phyloP scores from a whole-genome alignment of 2,329 filamentous ascomycete species.

The Mycosphaerella sp. region DNA sequence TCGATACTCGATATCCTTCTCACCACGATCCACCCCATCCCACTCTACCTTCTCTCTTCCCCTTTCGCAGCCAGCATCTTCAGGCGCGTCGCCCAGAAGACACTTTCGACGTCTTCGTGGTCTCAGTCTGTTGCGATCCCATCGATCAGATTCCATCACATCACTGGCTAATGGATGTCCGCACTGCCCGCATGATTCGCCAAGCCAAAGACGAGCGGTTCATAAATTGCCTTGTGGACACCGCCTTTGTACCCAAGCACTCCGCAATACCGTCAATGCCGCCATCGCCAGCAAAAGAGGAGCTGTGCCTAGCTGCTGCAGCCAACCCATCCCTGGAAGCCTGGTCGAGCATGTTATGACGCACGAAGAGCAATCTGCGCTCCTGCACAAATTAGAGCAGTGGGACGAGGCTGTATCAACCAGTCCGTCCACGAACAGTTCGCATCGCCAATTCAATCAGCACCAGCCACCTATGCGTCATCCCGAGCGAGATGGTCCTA shows the following conservation, averaged over 20 bases:
- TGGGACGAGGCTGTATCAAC: constrained; percentile 30
- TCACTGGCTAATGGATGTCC: constrained; percentile 28
- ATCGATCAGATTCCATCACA: constrained; percentile 26
- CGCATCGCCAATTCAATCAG: constrained; percentile 14
- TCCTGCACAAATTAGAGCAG: constrained; percentile 31
- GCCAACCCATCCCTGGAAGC: constrained; percentile 36
- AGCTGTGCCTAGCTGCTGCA: constrained; percentile 39
- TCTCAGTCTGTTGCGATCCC: constrained; percentile 29
- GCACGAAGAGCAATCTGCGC: constrained; percentile 35
- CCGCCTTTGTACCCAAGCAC: constrained; percentile 30
- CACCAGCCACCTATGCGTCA: constrained; percentile 2
- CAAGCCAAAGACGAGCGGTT: constrained; percentile 27
- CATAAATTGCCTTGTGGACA: constrained; percentile 35
- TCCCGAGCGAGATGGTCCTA: constrained; percentile 7
- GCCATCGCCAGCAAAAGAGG: constrained; percentile 30
- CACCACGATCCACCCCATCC: constrained; percentile 28
- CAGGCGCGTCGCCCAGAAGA: constrained; percentile 28
- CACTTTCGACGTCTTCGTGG: constrained; percentile 33
- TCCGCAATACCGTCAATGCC: constrained; percentile 35
- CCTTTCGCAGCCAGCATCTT: constrained; percentile 23
- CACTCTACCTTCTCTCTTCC: constrained; percentile 32
- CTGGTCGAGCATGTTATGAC: constrained; percentile 38
- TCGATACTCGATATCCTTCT: constrained; percentile 28
- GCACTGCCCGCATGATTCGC: constrained; percentile 29
- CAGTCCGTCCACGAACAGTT: constrained; percentile 15